Evolutionary conservation across 768 basidiomycete species (phyloP).

Genomic region (Pholiota molesta): DNA sequence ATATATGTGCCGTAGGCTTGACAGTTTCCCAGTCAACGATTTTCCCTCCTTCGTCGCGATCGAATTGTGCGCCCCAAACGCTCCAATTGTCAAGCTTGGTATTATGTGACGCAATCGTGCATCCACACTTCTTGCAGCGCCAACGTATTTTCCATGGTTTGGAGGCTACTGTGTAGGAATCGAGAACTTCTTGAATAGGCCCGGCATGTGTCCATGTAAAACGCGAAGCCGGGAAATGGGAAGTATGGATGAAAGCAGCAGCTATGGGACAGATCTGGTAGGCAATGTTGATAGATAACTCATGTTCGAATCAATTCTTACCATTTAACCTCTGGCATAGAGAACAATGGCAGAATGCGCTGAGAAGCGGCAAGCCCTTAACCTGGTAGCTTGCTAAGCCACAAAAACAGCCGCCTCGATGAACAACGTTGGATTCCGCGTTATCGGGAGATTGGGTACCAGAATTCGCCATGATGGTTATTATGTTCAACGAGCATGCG

Average conservation of each 20-base stretch:
- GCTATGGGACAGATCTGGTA: conserved; percentile 32
- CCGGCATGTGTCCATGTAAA: conserved; percentile 58
- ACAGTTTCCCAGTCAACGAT: conserved; percentile 56
- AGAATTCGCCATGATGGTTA: background rate
- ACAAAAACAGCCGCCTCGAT: conserved; percentile 63
- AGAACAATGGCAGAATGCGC: conserved; percentile 73
- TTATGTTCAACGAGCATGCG: background rate
- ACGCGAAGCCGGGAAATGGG: conserved; percentile 52
- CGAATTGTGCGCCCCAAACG: conserved; percentile 60
- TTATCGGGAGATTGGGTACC: background rate
- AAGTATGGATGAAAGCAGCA: conserved; percentile 63
- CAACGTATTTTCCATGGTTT: conserved; percentile 65
- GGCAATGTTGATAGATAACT: background rate
- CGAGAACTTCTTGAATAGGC: conserved; percentile 37
- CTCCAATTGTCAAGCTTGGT: conserved; percentile 49
- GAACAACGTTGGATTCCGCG: conserved; percentile 19
- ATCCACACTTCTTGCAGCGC: conserved; percentile 66
- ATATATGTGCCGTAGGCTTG: conserved; percentile 67
- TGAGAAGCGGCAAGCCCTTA: conserved; percentile 49
- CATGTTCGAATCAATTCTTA: background rate
- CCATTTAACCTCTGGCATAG: conserved; percentile 66
- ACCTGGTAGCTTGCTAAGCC: conserved; percentile 51
- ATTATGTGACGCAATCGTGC: conserved; percentile 55
- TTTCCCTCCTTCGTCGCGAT: conserved; percentile 52
- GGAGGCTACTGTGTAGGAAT: conserved; percentile 47